These are phyloP conservation scores for Fraxinus albicans DNA, from an alignment of 305 asterid species.

Conservation along the genomic window DNA sequence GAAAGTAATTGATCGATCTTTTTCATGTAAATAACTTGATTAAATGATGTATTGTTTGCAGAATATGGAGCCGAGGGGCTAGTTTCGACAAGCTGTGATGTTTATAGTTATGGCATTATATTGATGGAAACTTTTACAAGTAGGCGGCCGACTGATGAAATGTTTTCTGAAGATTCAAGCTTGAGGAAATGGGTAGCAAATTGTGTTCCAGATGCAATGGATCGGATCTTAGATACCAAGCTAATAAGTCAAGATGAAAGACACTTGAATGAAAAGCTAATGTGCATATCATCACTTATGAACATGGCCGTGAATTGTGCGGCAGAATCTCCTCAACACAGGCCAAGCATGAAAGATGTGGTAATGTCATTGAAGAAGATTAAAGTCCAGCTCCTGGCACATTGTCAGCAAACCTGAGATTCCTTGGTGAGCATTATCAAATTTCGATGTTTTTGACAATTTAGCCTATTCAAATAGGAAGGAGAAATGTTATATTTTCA, in stretches of 20 bases:
- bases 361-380: neutral
- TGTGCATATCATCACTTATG: neutral
- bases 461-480: too few species aligned
- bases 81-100: neutral
- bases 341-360: neutral
- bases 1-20: too few species aligned
- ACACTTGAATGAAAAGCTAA: neutral
- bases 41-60: neutral
- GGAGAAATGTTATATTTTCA: too few species aligned
- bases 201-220: neutral
- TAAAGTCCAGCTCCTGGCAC: neutral
- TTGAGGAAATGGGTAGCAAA: neutral
- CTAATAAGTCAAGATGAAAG: neutral
- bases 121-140: slow-evolving; percentile 2
- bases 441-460: too few species aligned
- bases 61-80: neutral
- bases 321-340: neutral
- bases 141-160: neutral
- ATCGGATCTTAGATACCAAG: neutral
- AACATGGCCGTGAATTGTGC: neutral
- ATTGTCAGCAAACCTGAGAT: neutral
- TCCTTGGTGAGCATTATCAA: too few species aligned
- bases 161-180: neutral
- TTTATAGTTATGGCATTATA: neutral
- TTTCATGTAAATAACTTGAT: neutral